These are phyloP conservation scores for Rhodotorula diobovata DNA, from an alignment of 768 basidiomycete genomes.

Conservation along the genomic window DNA sequence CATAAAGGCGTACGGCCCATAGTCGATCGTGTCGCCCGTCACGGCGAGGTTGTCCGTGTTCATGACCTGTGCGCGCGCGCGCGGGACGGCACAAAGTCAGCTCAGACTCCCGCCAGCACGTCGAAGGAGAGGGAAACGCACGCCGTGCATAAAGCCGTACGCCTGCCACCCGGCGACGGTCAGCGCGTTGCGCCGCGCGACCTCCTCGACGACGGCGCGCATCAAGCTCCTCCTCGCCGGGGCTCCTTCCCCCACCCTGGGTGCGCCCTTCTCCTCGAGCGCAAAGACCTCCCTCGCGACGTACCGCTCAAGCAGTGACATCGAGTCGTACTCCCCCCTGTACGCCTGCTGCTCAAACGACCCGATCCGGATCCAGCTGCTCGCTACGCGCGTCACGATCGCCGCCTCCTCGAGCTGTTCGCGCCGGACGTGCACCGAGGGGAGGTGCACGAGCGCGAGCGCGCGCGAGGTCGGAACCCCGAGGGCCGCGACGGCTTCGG, in stretches of 20 bases:
- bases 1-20: conserved; percentile 51
- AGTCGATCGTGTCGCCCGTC: conserved; percentile 55
- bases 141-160: conserved; percentile 64
- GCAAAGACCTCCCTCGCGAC: conserved; percentile 39
- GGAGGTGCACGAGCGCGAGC: conserved; percentile 70
- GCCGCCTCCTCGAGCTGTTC: conserved; percentile 59
- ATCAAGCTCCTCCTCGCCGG: not conserved
- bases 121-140: not conserved
- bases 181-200: conserved; percentile 72
- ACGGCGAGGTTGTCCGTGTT: conserved; percentile 79
- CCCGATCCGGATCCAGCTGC: conserved; percentile 66
- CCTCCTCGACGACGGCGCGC: conserved; percentile 61
- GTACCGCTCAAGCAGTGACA: conserved; percentile 68
- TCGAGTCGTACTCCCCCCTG: conserved; percentile 61
- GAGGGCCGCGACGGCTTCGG: conserved; percentile 83
- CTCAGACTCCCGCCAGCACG: conserved; percentile 50
- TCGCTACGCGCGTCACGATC: conserved; percentile 39
- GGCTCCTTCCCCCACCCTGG: not conserved
- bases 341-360: conserved; percentile 45
- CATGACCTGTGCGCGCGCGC: conserved; percentile 58
- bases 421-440: conserved; percentile 66
- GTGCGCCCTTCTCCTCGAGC: conserved; percentile 3
- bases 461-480: conserved; percentile 83
- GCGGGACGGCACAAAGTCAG: conserved; percentile 48
- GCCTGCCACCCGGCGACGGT: conserved; percentile 97